Conservation (phyloP, 306 rosid species). For the Cucumis melo region DNA sequence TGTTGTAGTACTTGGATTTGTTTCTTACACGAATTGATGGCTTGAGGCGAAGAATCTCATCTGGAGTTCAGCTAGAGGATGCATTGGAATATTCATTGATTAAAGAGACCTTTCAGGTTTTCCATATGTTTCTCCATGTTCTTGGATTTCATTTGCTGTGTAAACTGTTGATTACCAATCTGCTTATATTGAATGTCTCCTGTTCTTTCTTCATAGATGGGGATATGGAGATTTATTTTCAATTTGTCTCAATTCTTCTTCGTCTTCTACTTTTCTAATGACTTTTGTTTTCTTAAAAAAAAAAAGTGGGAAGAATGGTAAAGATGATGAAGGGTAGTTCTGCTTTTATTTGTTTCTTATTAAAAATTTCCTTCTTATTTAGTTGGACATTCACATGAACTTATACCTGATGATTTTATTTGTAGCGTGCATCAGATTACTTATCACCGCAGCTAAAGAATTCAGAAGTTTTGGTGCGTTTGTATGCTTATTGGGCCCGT, state of each 20-base stretch:
- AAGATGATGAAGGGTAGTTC: not conserved
- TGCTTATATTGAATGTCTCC: not conserved
- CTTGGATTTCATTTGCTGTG: not conserved
- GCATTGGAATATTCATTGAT: conserved; percentile 38
- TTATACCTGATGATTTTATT: conserved; percentile 18
- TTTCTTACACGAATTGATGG: conserved; percentile 84
- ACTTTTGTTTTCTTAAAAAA: too few species aligned
- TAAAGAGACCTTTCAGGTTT: conserved; percentile 80
- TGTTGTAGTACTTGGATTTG: conserved; percentile 69
- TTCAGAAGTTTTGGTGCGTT: conserved; percentile 44
- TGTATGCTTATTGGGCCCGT: conserved; percentile 85
- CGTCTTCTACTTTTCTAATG: too few species aligned
- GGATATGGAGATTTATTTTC: too few species aligned
- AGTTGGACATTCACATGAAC: conserved; percentile 9
- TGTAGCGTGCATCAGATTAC: conserved; percentile 73
- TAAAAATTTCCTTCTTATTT: not conserved
- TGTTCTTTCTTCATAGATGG: too few species aligned
- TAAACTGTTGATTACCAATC: not conserved
- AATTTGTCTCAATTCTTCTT: too few species aligned
- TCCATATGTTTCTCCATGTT: conserved; percentile 28
- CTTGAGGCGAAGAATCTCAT: conserved; percentile 70
- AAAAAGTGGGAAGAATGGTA: not conserved
- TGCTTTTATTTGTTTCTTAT: not conserved
- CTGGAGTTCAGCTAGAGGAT: conserved; percentile 21
- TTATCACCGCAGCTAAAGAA: conserved; percentile 71